Evolutionary conservation across 78 protist genomes (phyloP).

Genomic region (Blattamonas nauphoetae): DNA sequence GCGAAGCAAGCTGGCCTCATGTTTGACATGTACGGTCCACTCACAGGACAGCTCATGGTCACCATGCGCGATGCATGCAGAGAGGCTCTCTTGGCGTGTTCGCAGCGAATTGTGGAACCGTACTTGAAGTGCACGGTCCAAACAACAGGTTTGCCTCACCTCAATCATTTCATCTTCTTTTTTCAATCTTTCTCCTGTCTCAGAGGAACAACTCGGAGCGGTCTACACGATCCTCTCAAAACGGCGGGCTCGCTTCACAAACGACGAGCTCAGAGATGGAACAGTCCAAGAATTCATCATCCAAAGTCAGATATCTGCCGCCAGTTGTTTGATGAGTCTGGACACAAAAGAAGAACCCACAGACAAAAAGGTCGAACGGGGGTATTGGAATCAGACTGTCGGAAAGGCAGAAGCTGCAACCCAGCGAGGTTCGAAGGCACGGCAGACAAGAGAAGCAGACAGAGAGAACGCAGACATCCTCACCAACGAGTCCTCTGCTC

Average conservation of each 20-base stretch:
- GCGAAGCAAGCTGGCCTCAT: background rate
- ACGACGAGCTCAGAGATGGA: slow-evolving; percentile 74
- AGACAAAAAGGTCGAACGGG: no score
- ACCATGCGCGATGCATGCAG: slow-evolving; percentile 63
- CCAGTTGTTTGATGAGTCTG: no score
- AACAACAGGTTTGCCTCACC: slow-evolving; percentile 12
- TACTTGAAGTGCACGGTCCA: slow-evolving; percentile 68
- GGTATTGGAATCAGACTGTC: no score
- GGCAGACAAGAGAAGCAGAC: no score
- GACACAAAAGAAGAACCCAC: no score
- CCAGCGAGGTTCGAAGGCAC: no score
- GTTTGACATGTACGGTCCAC: slow-evolving; percentile 2
- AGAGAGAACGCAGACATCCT: background rate
- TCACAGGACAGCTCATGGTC: slow-evolving; percentile 65
- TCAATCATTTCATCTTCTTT: background rate
- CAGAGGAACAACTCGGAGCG: slow-evolving; percentile 57
- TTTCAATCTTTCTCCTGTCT: slow-evolving; percentile 3
- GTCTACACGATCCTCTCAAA: slow-evolving; percentile 66
- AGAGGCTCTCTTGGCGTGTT: slow-evolving; percentile 32
- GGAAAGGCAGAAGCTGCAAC: no score
- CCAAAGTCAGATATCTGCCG: slow-evolving; percentile 68
- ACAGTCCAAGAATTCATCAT: slow-evolving; percentile 62
- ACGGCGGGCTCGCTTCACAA: slow-evolving; percentile 61
- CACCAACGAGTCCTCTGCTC: background rate
- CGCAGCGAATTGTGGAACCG: slow-evolving; percentile 70